Evolutionary conservation across 495 filamentous ascomycete species (phyloP), one percentile per base, ranked within the genome.

Genomic region (Penicillium parvum): DNA sequence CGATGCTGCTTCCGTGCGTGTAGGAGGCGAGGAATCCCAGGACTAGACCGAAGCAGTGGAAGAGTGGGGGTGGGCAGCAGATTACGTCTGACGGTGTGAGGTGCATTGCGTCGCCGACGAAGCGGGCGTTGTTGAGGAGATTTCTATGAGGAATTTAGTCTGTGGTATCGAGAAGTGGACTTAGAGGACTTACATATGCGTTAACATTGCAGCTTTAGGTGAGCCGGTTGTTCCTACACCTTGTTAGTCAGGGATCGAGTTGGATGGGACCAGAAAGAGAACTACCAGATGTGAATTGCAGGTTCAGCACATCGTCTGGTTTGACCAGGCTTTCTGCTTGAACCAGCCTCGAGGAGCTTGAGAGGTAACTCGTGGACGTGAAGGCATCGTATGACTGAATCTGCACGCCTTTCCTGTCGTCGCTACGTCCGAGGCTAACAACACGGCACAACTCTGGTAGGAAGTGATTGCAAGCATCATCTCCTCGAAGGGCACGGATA

Each of bases 241-340:
- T n/a, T n/a, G n/a, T n/a, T n/a, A n/a, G n/a, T n/a, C 3, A 28
- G 25, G 11, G 9, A 17, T 5, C 10, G 15, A n/a, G 23, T 33
- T 22, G 19, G 19, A 23, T 23, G 27, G 7, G 14, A 17, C 6
- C 0, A 19, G 0, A 11, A 10, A 19, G 77, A 1, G 84, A 88
- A 14, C 11, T 89, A 37, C 88, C 88, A 9, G 82, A 86, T 3
- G 89, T 94, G 63, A 95, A 95, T 52, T 95, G 89, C 46, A 95
- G 85, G 55, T 94, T 94, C 28, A 89, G 75, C 1, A 85, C 76
- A 28, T 94, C 88, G 36, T 77, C 61, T 1, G 73, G 62, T 15
- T 63, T 50, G 15, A 90, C 64, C 0, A 63, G 9, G 22, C 7
- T 39, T 17, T 48, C 44, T 18, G 41, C 47, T 5, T 21, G 42